Evolutionary conservation across 169 alveolate species (phyloP), one percentile per base, ranked within the genome.

Genomic region (Cryptosporidium xiaoi): DNA sequence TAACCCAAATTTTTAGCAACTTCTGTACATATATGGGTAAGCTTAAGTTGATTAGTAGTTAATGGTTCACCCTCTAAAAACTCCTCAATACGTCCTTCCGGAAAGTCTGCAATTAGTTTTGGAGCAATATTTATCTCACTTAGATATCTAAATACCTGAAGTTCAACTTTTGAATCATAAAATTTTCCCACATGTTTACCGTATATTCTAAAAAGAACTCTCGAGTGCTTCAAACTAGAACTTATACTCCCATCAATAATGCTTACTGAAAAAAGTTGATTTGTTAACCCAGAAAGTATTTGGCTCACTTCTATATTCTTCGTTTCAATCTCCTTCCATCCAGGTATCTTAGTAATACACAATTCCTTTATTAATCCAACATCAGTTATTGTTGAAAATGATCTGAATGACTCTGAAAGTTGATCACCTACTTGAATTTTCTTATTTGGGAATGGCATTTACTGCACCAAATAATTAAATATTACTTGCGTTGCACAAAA

Each of bases 1-100:
- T 44, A 60, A 34, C 85, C 85, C 71, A 77, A 44, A 18, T 60
- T 77, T 40, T 36, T 91, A 16, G 95, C 95, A 29, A 93, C 71
- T 24, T 91, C 89, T 20, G 84, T 82, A 56, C 92, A 90, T 27
- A 93, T 82, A 13, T 90, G 71, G 51, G 91, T 66, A 36, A 92
- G 87, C 51, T 90, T 69, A 64, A 93, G 77, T 82, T 85, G 92
- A 51, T 40, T 90, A 24, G 71, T 71, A 33, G 91, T 66, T 46
- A 93, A 51, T 5, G 93, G 93, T 60, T 90, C 91, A 2, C 95
- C 95, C 51, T 93, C 93, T 50, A 93, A 51, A 92, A 94, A 93
- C 82, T 92, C 93, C 62, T 93, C 95, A 50, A 93, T 93, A 24
- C 95, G 89, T 0, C 95, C 95, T 29, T 94, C 95, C 18, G 62